phyloP scores from a whole-genome alignment of 495 filamentous ascomycete genomes.

The Trichoderma virens region DNA sequence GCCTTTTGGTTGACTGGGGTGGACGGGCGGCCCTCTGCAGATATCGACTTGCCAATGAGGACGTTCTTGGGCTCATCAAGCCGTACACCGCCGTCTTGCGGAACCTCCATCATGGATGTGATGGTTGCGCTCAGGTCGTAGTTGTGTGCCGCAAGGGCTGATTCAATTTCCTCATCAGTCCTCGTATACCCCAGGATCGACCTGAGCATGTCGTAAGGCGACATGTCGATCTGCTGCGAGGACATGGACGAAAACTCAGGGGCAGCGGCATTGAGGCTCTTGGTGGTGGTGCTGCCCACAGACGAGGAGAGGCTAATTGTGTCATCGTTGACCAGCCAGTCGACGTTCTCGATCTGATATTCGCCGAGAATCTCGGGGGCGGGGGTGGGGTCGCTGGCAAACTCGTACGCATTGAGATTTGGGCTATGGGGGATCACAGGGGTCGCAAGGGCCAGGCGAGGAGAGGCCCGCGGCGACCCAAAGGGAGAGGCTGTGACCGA shows the following conservation, averaged over 20 bases:
- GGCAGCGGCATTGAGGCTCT: slow-evolving; percentile 64
- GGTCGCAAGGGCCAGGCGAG: slow-evolving; percentile 79
- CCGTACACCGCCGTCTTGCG: slow-evolving; percentile 35
- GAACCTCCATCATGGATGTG: slow-evolving; percentile 68
- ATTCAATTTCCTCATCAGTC: slow-evolving; percentile 88
- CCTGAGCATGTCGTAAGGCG: slow-evolving; percentile 93
- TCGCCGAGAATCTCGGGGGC: slow-evolving; percentile 84
- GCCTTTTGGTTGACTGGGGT: slow-evolving; percentile 67
- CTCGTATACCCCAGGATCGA: slow-evolving; percentile 86
- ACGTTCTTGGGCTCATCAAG: slow-evolving; percentile 48
- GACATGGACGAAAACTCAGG: slow-evolving; percentile 65
- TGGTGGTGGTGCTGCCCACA: slow-evolving; percentile 50
- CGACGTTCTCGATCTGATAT: slow-evolving; percentile 84
- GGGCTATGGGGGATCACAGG: slow-evolving; percentile 94
- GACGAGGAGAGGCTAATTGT: slow-evolving; percentile 69
- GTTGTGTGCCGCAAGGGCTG: slow-evolving; percentile 75
- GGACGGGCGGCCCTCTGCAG: slow-evolving; percentile 57
- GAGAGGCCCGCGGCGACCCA: slow-evolving; percentile 87
- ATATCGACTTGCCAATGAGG: slow-evolving; percentile 88
- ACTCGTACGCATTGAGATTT: slow-evolving; percentile 87
- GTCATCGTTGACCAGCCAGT: slow-evolving; percentile 94
- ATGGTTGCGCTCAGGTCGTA: slow-evolving; percentile 92
- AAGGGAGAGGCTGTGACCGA: slow-evolving; percentile 84
- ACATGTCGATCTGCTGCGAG: slow-evolving; percentile 80
- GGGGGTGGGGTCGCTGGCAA: slow-evolving; percentile 63